Percentiles rank a stretch among this genome's conserved stretches.
Conservation (phyloP, 2,329 filamentous ascomycete species). For the Dactylellina sp. region DNA sequence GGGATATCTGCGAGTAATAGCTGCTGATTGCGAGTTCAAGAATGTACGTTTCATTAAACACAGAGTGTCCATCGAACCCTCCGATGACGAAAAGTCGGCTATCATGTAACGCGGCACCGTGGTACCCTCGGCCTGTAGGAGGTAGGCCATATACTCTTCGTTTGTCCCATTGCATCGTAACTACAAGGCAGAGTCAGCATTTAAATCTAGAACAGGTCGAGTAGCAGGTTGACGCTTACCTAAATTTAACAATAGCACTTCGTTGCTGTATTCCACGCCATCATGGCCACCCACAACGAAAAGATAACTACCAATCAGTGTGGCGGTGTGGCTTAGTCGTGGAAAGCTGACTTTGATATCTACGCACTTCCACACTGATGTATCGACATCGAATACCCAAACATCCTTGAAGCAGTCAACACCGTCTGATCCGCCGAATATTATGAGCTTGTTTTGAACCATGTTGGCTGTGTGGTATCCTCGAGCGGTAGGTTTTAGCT, state of each 20-base stretch:
- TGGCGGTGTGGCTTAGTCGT: constrained; percentile 76
- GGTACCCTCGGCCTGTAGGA: constrained; percentile 75
- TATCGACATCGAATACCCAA: constrained; percentile 78
- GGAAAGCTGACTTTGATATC: constrained; percentile 72
- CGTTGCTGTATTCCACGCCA: constrained; percentile 76
- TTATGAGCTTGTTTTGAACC: constrained; percentile 78
- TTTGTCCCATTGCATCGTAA: constrained; percentile 80
- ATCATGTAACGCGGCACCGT: constrained; percentile 75
- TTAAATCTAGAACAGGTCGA: not conserved
- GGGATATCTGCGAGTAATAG: constrained; percentile 79
- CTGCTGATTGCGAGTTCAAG: constrained; percentile 77
- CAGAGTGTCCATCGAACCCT: constrained; percentile 74
- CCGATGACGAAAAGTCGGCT: constrained; percentile 74
- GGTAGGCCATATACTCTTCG: constrained; percentile 74
- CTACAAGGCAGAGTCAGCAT: constrained; percentile 60
- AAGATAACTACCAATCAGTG: constrained; percentile 76
- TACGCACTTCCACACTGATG: constrained; percentile 71
- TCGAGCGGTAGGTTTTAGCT: constrained; percentile 70
- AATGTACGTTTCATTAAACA: constrained; percentile 76
- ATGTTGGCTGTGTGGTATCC: constrained; percentile 80
- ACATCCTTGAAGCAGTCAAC: constrained; percentile 79
- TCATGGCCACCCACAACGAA: constrained; percentile 79
- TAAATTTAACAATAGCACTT: constrained; percentile 76
- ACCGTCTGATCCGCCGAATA: constrained; percentile 77
- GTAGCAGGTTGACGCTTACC: constrained; percentile 46